Evolutionary conservation across 345 rosid species (phyloP).

Genomic region (Ceriops zippeliana): DNA sequence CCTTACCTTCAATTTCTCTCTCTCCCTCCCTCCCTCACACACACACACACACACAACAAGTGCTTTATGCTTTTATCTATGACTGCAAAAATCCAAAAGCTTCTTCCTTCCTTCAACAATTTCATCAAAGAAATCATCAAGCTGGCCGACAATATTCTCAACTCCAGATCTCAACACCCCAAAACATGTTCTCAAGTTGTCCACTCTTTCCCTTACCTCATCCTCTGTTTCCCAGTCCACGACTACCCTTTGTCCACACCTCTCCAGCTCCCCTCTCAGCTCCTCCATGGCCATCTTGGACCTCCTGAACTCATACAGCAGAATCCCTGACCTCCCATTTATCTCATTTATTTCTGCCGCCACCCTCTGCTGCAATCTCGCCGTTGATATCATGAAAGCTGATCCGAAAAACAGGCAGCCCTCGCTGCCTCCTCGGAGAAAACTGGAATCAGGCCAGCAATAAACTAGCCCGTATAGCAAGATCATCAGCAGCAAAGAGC

Average conservation of each 20-base stretch:
- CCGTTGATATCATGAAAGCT: conserved; percentile 61
- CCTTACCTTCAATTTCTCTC: conserved; percentile 1
- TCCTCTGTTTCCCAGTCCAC: conserved; percentile 39
- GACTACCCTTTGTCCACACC: conserved; percentile 26
- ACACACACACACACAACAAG: neutral
- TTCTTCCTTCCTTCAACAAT: conserved; percentile 96
- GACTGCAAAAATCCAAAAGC: conserved; percentile 93
- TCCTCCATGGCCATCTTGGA: conserved; percentile 74
- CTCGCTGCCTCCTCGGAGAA: conserved; percentile 34
- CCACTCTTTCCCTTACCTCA: conserved; percentile 57
- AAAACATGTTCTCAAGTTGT: conserved; percentile 52
- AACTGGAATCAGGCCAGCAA: conserved; percentile 47
- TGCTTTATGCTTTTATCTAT: conserved; percentile 33
- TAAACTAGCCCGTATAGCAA: conserved; percentile 69
- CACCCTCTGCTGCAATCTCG: conserved; percentile 69
- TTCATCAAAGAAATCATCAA: conserved; percentile 98
- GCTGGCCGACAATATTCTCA: conserved; percentile 59
- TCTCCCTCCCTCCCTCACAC: too few species aligned
- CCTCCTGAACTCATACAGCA: conserved; percentile 65
- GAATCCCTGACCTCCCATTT: conserved; percentile 50
- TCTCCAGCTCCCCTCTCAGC: conserved; percentile 63
- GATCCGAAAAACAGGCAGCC: conserved; percentile 48
- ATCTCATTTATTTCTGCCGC: conserved; percentile 54
- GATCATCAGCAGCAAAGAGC: conserved; percentile 66
- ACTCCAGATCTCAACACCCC: conserved; percentile 72